phyloP scores from a whole-genome alignment of 192 early-diverging fungal genomes.

The Podila minutissima region DNA sequence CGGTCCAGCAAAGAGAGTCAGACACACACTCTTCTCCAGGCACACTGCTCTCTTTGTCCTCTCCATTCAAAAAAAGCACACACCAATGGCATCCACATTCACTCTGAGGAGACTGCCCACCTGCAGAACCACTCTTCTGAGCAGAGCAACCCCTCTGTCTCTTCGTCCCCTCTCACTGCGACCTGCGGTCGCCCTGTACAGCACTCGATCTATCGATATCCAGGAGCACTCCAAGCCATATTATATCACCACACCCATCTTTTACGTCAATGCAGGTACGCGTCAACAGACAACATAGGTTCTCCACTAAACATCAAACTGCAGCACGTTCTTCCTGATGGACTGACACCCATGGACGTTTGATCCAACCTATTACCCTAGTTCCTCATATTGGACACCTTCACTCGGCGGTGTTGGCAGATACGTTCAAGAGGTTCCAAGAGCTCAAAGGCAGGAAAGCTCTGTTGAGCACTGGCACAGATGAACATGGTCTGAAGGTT shows the following conservation, averaged over 20 bases:
- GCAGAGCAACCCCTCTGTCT: background rate
- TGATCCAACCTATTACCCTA: constrained; percentile 9
- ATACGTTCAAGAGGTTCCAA: constrained; percentile 81
- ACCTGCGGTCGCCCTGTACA: constrained; percentile 15
- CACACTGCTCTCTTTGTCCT: background rate
- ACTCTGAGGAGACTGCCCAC: constrained; percentile 8
- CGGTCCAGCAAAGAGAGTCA: background rate
- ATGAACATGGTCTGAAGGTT: constrained; percentile 96
- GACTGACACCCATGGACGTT: background rate
- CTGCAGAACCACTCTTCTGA: background rate
- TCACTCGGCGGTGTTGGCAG: constrained; percentile 88
- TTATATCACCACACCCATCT: constrained; percentile 90
- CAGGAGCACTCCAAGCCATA: constrained; percentile 48
- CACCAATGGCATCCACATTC: constrained; percentile 15
- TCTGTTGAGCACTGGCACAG: constrained; percentile 82
- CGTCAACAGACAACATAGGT: background rate
- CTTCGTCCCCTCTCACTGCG: constrained; percentile 4
- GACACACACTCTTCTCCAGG: background rate
- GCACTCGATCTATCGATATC: background rate
- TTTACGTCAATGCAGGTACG: constrained; percentile 87
- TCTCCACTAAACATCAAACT: background rate
- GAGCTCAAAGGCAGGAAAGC: constrained; percentile 71
- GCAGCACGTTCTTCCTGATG: background rate
- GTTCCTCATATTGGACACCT: constrained; percentile 96
- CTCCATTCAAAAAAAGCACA: background rate